These are phyloP conservation scores for Bombardia bombarda DNA, from an alignment of 495 filamentous ascomycete genomes.

Conservation along the genomic window DNA sequence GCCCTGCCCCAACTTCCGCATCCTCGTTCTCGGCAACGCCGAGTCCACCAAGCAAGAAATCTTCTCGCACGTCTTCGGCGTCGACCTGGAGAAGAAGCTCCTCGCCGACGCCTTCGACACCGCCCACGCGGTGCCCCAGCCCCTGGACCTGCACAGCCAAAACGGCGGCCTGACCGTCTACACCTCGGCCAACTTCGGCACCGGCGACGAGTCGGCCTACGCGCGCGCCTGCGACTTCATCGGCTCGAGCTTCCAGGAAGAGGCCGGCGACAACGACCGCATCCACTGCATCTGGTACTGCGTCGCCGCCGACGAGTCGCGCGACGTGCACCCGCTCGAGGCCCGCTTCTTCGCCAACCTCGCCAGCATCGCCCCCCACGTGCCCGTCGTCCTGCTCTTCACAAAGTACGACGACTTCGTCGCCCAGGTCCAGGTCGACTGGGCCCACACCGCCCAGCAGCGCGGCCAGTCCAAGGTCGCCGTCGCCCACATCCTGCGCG, in stretches of 20 bases:
- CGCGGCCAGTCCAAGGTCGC: constrained; percentile 17
- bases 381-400: constrained; percentile 16
- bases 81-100: constrained; percentile 19
- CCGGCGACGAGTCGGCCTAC: constrained; percentile 8
- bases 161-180: constrained; percentile 17
- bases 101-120: constrained; percentile 12
- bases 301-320: constrained; percentile 14
- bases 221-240: constrained; percentile 11
- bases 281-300: constrained; percentile 27
- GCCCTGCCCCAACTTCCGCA: constrained; percentile 19
- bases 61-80: constrained; percentile 19
- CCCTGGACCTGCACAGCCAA: constrained; percentile 16
- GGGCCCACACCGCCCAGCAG: constrained; percentile 12
- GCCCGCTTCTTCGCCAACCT: constrained; percentile 13
- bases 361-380: constrained; percentile 2
- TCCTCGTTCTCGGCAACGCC: constrained; percentile 21
- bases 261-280: too few relatives aligned
- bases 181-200: constrained; percentile 16
- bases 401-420: constrained; percentile 26
- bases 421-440: constrained; percentile 14
- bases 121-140: constrained; percentile 13
- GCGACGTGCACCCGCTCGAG: constrained; percentile 10
- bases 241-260: background rate
- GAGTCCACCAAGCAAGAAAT: constrained; percentile 24
- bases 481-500: constrained; percentile 18